Percentiles rank a stretch among this genome's conserved stretches.
These are phyloP conservation scores for Nemophila menziesii DNA, from an alignment of 257 asterid genomes.

Conservation along the genomic window DNA sequence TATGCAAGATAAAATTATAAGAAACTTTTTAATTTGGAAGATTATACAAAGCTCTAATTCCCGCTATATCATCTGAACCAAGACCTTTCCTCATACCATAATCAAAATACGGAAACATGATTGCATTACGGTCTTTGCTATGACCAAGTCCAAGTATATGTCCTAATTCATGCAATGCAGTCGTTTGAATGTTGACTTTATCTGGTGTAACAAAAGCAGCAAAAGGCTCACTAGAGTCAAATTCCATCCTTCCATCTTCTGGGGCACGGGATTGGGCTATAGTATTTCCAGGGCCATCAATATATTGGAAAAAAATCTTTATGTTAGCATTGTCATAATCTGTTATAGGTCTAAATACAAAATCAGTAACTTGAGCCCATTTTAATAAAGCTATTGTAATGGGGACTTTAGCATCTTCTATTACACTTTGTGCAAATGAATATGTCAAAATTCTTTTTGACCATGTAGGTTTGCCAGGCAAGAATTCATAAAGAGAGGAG, in stretches of 20 bases:
- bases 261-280: constrained; percentile 29
- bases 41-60: no score
- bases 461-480: no score
- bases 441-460: no score
- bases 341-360: constrained; percentile 7
- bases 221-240: constrained; percentile 20
- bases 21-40: neutral
- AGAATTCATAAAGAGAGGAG: no score
- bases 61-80: no score
- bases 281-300: constrained; percentile 17
- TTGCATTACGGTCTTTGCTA: no score
- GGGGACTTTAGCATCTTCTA: neutral
- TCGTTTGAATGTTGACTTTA: constrained; percentile 12
- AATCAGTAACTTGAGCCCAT: constrained; percentile 19
- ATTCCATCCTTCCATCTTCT: constrained; percentile 19
- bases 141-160: constrained; percentile 3
- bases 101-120: no score
- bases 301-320: constrained; percentile 11
- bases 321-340: constrained; percentile 8
- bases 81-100: no score
- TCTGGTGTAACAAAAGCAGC: neutral
- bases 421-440: constrained; percentile 5
- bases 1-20: no score
- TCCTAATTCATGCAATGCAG: constrained; percentile 18
- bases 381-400: constrained; percentile 15